phyloP scores from a whole-genome alignment of 2,329 filamentous ascomycete genomes.

The Pyricularia sp. region DNA sequence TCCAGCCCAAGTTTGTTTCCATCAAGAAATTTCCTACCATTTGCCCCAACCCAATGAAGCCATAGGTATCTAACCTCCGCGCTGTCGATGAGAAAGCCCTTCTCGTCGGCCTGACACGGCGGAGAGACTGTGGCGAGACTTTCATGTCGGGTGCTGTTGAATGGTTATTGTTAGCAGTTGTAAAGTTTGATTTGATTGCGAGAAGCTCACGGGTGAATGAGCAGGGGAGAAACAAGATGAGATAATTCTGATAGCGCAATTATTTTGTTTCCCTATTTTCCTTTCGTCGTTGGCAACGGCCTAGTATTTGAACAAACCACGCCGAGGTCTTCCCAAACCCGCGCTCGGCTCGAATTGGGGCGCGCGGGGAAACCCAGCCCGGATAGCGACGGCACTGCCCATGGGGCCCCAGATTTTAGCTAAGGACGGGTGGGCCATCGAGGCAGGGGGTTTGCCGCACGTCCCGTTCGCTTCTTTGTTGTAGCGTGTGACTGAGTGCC shows the following conservation, averaged over 20 bases:
- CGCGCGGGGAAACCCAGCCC: background rate
- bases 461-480: background rate
- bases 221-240: too few species aligned
- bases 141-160: background rate
- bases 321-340: background rate
- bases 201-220: too few species aligned
- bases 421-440: background rate
- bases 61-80: conserved; percentile 41
- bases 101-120: background rate
- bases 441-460: background rate
- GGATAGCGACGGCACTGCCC: background rate
- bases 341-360: background rate
- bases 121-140: background rate
- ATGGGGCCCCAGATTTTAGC: background rate
- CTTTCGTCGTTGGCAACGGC: background rate
- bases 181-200: background rate
- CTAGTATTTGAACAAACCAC: background rate
- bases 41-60: conserved; percentile 50
- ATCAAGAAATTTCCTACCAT: conserved; percentile 34
- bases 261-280: background rate
- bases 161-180: background rate
- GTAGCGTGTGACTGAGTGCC: background rate
- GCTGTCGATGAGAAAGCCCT: conserved; percentile 41
- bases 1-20: background rate
- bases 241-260: too few species aligned